Conservation (phyloP, 768 basidiomycete genomes). For the Amanita muscaria region DNA sequence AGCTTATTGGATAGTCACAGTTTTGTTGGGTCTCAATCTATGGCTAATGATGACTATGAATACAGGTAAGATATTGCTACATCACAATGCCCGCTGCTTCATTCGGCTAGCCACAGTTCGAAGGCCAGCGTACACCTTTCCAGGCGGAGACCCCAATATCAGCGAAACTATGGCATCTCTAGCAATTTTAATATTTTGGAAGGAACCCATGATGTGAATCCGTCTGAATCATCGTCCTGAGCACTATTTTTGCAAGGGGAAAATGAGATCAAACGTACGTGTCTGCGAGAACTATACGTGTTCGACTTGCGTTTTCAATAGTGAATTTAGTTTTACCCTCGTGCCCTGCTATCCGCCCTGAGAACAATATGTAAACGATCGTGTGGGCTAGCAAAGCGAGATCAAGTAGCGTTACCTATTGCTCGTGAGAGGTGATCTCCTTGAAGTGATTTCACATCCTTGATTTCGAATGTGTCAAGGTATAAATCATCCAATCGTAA, state of each 20-base stretch:
- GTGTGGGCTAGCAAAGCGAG: not conserved
- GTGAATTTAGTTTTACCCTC: conserved; percentile 99
- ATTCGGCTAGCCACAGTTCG: conserved; percentile 87
- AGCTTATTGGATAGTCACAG: no score
- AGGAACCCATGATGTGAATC: conserved; percentile 97
- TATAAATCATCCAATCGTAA: conserved; percentile 94
- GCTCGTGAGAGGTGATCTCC: conserved; percentile 98
- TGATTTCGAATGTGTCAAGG: conserved; percentile 97
- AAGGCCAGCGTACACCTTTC: conserved; percentile 86
- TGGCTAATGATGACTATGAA: no score
- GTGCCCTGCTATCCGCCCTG: conserved; percentile 96
- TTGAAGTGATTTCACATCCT: conserved; percentile 96
- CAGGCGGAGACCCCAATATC: conserved; percentile 92
- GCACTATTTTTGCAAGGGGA: not conserved
- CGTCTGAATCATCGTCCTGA: conserved; percentile 44
- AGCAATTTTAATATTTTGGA: conserved; percentile 97
- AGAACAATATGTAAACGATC: conserved; percentile 8
- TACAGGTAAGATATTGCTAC: no score
- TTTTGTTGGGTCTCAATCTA: no score
- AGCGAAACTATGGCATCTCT: conserved; percentile 93
- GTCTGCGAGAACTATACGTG: conserved; percentile 97
- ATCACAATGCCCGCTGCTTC: conserved; percentile 79
- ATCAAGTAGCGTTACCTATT: conserved; percentile 51
- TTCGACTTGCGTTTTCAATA: conserved; percentile 94
- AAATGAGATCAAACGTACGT: conserved; percentile 51